Base-by-base conservation (phyloP, 352 stramenopile genomes). In the Phytophthora ohioensis region DNA sequence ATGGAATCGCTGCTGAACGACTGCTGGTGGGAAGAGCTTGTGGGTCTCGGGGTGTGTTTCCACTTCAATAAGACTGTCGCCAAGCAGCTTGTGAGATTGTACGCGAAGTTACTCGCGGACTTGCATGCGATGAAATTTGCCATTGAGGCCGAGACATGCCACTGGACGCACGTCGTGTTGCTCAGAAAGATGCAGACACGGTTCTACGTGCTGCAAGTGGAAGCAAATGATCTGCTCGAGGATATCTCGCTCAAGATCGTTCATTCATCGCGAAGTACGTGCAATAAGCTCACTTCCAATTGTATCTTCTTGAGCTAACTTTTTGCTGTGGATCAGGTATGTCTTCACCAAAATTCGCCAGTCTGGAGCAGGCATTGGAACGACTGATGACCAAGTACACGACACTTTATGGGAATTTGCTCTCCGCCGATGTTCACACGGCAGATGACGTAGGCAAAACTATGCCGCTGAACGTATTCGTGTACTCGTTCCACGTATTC, bases 401-500 rank as follows among this genome's bases (percentile, higher is more conserved):
- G 15, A 74, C 62, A 2, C 36, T 91, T 8, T 91, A 90, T 46
- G 75, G 78, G 9, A 78, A 90, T 10, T 49, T 91, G 2, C 64
- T 87, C 1, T 67, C 75, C 0, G 60, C 82, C 5, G 71, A 74
- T 11, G 77, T 91, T 6, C 67, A 83, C 48, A 80, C 78, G 1
- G 60, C 75, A 15, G 67, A 78, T 30, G 81, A 93, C 38, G 81
- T 93, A 32, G 82, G 73, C 0, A 84, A 84, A 57, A 89, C 84
- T 7, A 90, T 94, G 78, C 84, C 85, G 0, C 59, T 94, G 30
- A 92, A 92, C 53, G 75, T 94, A 10, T 95, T 95, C 47, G 76
- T 93, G 17, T 95, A 91, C 61, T 93, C 88, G 30, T 86, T 93
- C 64, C 81, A 93, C 58, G 81, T 86, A 3, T 84, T 93, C 21